Base-by-base conservation (phyloP, 192 early-diverging fungal species). In the Glomus cerebriforme region DNA sequence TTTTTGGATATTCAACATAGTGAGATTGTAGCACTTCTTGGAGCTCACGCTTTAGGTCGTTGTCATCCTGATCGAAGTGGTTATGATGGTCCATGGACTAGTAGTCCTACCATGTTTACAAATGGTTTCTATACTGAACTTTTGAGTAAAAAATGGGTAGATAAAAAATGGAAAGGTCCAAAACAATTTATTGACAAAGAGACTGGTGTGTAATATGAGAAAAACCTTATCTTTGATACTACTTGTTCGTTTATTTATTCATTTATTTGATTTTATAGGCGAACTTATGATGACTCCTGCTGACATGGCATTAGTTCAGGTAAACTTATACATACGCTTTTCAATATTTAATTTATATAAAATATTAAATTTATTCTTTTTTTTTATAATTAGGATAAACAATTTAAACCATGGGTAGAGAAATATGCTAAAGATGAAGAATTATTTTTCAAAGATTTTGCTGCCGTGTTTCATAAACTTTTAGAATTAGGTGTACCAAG, bases 361-460 rank as follows among this genome's bases (percentile, higher is more conserved):
- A 22, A 76, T 59, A 9, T 54, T 29, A 59, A 12, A 59, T 58
- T 75, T 3, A 74, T 63, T 74, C 0, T 24, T 3, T 31, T 49
- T 77, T 17, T 54, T 68, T 43, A 39, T 69, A n/a, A 24, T 37
- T 81, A 83, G 76, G 93, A 95, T 82, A 86, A 90, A 76, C 80
- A 88, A 59, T 92, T 95, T 82, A 87, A 86, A 81, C 87, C 90
- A 81, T 92, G 90, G 80, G 90, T 93, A n/a, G 93, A 96, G 75
- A 80, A 89, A 59, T 98, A 98, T 81, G 95, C 96, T 68, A 91
- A 93, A 81, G 94, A 96, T 85, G 82, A 92, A 70, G 86, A 93
- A 24, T 84, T 87, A 71, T 99, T 95, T 92, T 98, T 95, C 88
- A 88, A 87, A 35, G 97, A 99, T 88, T 99, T 99, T 86, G 81